Base-by-base conservation (phyloP, 73 alveolate genomes). In the Uronychia binucleata region DNA sequence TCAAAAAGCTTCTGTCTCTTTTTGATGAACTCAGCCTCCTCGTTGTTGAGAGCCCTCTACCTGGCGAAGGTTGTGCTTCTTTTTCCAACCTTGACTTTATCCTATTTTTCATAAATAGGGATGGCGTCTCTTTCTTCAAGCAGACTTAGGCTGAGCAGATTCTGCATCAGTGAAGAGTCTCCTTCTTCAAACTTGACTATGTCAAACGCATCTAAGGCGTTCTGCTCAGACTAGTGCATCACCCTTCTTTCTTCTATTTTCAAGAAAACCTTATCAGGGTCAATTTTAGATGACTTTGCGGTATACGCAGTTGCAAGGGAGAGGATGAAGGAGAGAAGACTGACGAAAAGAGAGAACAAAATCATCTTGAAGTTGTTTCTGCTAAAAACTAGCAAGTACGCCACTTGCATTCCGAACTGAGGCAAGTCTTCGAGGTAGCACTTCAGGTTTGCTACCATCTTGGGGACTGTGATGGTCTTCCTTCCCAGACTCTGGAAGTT, bases 381-480 rank as follows among this genome's bases (percentile, higher is more conserved):
- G 5, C 35, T 75, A 75, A 8, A 74, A 75, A 0, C 0, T 5
- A 46, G 19, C 67, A 83, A 1, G 35, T 1, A 83, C 0, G 74
- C 67, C 34, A 75, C 58, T 35, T 83, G 75, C 30, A 83, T 83
- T 75, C 60, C 31, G 32, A 83, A 83, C 74, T 83, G 33, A 30
- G 90, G 90, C 1, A 83, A 30, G 59, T 83, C 90, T 35, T 83
- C 90, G 25, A 80, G 1, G 34, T 33, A 67, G 30, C 84, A 60
- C 34, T 83, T 83, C 1, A 83, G 5, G 30, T 81, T 83, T 27
- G 84, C 35, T 8, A 83, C 78, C 32, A 83, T 74, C 59, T 83
- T 83, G 33, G 90, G 90, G 28, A 83, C 58, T 5, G 90, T 83
- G 8, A 83, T 75, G 13, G 90, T 83, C 27, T 75, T 30, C 59